phyloP scores from a whole-genome alignment of 2,329 filamentous ascomycete species.

The Leptographium lundbergii region DNA sequence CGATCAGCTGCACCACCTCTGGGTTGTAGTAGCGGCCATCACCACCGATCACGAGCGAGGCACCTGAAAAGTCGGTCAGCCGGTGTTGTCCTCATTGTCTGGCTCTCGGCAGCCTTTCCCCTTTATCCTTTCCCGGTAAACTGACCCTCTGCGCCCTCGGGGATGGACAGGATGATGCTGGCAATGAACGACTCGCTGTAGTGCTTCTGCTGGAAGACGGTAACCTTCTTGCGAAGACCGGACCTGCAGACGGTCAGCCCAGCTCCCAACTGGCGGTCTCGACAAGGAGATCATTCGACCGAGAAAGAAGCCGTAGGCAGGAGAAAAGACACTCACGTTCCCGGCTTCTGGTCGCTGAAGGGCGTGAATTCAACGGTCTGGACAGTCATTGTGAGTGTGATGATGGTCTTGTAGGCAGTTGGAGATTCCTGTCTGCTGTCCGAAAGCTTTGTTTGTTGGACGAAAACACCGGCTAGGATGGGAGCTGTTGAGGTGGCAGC shows the following conservation, averaged over 20 bases:
- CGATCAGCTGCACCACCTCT: slow-evolving; percentile 91
- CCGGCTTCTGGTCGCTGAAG: slow-evolving; percentile 94
- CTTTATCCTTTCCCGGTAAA: not conserved
- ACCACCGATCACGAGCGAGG: slow-evolving; percentile 91
- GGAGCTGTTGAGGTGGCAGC: not conserved
- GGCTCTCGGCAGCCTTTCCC: not conserved
- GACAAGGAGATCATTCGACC: not conserved
- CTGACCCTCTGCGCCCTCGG: slow-evolving; percentile 72
- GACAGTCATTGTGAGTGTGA: slow-evolving; percentile 17
- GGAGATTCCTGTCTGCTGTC: not conserved
- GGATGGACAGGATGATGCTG: slow-evolving; percentile 90
- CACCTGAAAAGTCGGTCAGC: slow-evolving; percentile 24
- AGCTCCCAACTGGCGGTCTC: not conserved
- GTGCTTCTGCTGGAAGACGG: slow-evolving; percentile 87
- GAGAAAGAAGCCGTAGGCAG: not conserved
- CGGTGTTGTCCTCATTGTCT: not conserved
- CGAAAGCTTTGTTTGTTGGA: not conserved
- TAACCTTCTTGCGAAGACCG: slow-evolving; percentile 97
- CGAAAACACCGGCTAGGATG: not conserved
- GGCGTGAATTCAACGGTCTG: slow-evolving; percentile 72
- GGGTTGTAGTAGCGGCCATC: slow-evolving; percentile 97
- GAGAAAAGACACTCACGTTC: slow-evolving; percentile 66
- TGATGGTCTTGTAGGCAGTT: not conserved
- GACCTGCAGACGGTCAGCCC: slow-evolving; percentile 44
- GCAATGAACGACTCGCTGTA: slow-evolving; percentile 95